Conservation (phyloP, 2,329 filamentous ascomycete genomes). For the Fusarium longipes region DNA sequence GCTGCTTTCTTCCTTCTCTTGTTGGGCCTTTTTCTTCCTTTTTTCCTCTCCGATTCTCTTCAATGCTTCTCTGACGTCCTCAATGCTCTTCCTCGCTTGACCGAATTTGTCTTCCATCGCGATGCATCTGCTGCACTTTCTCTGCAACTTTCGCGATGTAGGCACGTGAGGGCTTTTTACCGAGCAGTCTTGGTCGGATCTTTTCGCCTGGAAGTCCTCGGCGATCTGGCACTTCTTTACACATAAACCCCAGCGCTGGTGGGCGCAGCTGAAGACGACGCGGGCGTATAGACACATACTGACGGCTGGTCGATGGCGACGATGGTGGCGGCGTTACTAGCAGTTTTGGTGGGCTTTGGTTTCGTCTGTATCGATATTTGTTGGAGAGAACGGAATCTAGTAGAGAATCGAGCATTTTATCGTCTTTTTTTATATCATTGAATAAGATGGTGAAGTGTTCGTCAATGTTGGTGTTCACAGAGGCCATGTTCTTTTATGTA, state of each 20-base stretch:
- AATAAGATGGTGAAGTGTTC: neutral
- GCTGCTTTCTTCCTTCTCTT: neutral
- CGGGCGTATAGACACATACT: slow-evolving; percentile 48
- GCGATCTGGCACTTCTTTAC: slow-evolving; percentile 39
- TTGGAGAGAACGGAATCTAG: neutral
- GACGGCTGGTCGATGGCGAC: neutral
- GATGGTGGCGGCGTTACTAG: neutral
- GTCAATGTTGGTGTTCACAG: neutral
- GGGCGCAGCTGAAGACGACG: slow-evolving; percentile 44
- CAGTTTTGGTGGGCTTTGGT: neutral
- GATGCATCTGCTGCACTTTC: slow-evolving; percentile 43
- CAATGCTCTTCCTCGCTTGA: slow-evolving; percentile 30
- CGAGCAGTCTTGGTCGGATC: slow-evolving; percentile 32
- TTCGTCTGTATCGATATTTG: neutral
- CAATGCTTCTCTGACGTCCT: neutral
- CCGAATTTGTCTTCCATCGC: slow-evolving; percentile 32
- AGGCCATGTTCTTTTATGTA: slow-evolving; percentile 11
- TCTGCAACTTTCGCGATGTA: slow-evolving; percentile 34
- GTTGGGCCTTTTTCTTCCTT: neutral
- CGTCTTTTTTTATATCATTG: slow-evolving; percentile 14
- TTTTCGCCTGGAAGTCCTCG: slow-evolving; percentile 24
- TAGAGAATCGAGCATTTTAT: neutral
- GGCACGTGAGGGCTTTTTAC: slow-evolving; percentile 38
- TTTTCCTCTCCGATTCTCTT: neutral
- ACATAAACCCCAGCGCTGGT: slow-evolving; percentile 45